Evolutionary conservation across 1,284 basidiomycete genomes (phyloP), one percentile per base, ranked within the genome.

Genomic region (Phylloboletellus chloephorus): DNA sequence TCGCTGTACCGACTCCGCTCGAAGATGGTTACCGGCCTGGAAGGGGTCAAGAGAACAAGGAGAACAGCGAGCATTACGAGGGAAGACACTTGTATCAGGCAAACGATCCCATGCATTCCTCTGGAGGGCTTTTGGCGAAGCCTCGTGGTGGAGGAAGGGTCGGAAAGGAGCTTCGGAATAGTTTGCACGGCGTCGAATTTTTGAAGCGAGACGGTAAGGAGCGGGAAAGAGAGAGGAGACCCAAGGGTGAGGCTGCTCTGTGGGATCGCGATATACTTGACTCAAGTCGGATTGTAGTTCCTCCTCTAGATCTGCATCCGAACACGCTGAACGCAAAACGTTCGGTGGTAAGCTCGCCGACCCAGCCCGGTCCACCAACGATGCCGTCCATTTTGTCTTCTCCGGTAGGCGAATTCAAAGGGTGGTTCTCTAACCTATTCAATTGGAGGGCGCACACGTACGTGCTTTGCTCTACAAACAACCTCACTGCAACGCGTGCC

Each of bases 371-470:
- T 25, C 20, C 63, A 10, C 56, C 60, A 4, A 49, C 40, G 5
- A 37, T 58, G 42, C 48, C 56, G 4, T 58, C 61, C 26, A 61
- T 62, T 8, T 41, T 63, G 12, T 45, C 63, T 8, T 60, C 62
- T 10, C 62, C 64, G n/a, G 78, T 83, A n/a, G 78, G 81, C 46
- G 82, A 87, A 58, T 79, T 87, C 62, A 84, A 83, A 54, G 85
- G 83, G 30, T 88, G 84, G 84, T 84, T 88, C 58, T 83, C 83
- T 7, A 86, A 80, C 51, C 66, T 88, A 24, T 88, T 88, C 67
- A 79, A 75, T 57, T 86, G 82, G 82, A 80, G 78, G 49, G 67
- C 68, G 23, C 73, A 83, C 56, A 68, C 72, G 11, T 79, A 78
- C 46, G 70, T 81, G n/a, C 67, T 91, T 13, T 85, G 82, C 57